phyloP scores from a whole-genome alignment of 208 protist genomes.

The Naegleria lovaniensis region DNA sequence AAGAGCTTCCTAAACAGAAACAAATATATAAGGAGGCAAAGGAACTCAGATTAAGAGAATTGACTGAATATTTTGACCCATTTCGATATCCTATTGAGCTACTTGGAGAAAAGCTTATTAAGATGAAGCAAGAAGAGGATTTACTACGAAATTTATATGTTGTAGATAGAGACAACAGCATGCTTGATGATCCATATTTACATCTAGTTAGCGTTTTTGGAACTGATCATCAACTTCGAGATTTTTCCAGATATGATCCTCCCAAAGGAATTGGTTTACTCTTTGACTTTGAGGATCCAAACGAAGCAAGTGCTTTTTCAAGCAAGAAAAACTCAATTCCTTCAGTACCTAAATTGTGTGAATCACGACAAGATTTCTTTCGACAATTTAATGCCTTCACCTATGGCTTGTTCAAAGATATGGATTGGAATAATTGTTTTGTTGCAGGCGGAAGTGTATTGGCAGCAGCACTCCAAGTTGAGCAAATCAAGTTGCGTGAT shows the following conservation, averaged over 20 bases:
- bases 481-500: not conserved
- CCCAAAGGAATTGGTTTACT: not conserved
- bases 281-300: not conserved
- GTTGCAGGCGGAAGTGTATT: not conserved
- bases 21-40: not conserved
- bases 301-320: not conserved
- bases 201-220: not conserved
- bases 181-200: slow-evolving; percentile 20
- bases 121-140: slow-evolving; percentile 7
- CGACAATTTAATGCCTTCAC: not conserved
- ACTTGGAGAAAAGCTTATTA: not conserved
- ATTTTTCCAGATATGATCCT: not conserved
- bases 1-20: not conserved
- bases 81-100: not conserved
- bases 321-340: not conserved
- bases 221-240: not conserved
- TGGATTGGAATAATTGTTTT: not conserved
- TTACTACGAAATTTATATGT: not conserved
- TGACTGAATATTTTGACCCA: not conserved
- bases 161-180: not conserved
- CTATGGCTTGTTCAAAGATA: not conserved
- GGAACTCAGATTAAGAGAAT: not conserved
- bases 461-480: not conserved
- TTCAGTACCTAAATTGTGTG: not conserved
- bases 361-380: not conserved